Percentiles rank a stretch among this genome's conserved stretches.
phyloP scores from a whole-genome alignment of 2,329 filamentous ascomycete genomes.

The Penicillium sumatraense region DNA sequence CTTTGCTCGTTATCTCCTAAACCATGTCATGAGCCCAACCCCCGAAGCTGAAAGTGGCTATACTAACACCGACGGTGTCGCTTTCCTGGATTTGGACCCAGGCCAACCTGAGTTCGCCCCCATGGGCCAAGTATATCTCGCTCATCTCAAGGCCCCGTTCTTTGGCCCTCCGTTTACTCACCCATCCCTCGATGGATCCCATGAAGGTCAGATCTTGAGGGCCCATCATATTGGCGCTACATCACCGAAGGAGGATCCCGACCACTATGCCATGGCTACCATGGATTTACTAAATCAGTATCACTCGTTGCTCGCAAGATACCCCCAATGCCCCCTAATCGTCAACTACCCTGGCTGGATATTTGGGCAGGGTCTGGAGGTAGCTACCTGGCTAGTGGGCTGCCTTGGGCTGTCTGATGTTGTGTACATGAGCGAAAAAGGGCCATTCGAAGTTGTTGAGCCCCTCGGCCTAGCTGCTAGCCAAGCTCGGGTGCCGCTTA shows the following conservation, averaged over 20 bases:
- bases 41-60: slow-evolving; percentile 37
- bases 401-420: slow-evolving; percentile 56
- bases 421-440: slow-evolving; percentile 58
- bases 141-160: slow-evolving; percentile 55
- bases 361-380: slow-evolving; percentile 56
- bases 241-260: slow-evolving; percentile 60
- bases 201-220: slow-evolving; percentile 48
- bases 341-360: slow-evolving; percentile 64
- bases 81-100: slow-evolving; percentile 64
- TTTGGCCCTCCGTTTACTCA: slow-evolving; percentile 64
- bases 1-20: slow-evolving; percentile 60
- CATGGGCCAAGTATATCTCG: slow-evolving; percentile 63
- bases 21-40: slow-evolving; percentile 55
- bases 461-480: slow-evolving; percentile 47
- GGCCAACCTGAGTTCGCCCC: slow-evolving; percentile 64
- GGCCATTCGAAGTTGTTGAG: slow-evolving; percentile 48
- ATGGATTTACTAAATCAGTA: slow-evolving; percentile 58
- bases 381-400: slow-evolving; percentile 53
- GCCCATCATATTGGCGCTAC: slow-evolving; percentile 59
- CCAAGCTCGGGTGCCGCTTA: slow-evolving; percentile 42
- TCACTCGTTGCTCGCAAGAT: slow-evolving; percentile 43
- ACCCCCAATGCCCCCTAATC: slow-evolving; percentile 55
- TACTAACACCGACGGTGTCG: slow-evolving; percentile 47
- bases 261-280: slow-evolving; percentile 59
- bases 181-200: slow-evolving; percentile 42